A percentile compares a stretch with the other conserved stretches of the same genome.
These are phyloP conservation scores for Leucosporidium scottii DNA, from an alignment of 768 basidiomycete genomes.

Conservation along the genomic window DNA sequence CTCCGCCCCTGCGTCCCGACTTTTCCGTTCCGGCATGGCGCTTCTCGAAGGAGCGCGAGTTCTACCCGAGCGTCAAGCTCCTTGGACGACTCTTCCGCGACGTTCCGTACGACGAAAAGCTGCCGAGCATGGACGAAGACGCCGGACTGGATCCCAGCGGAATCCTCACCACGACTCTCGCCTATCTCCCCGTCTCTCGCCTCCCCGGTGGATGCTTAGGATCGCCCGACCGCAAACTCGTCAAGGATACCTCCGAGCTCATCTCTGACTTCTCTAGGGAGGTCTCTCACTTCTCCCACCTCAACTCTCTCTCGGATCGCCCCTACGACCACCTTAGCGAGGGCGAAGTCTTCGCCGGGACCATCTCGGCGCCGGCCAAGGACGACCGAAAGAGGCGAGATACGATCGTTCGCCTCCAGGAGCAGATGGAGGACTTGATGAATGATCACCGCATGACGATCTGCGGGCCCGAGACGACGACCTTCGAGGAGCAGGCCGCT, in stretches of 20 bases:
- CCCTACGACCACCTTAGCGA: constrained; percentile 14
- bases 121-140: background rate
- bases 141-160: constrained; percentile 3
- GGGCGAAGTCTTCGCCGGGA: constrained; percentile 5
- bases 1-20: constrained; percentile 9
- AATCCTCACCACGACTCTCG: constrained; percentile 5
- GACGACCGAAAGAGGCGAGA: background rate
- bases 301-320: constrained; percentile 12
- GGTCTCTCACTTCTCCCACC: background rate
- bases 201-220: background rate
- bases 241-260: background rate
- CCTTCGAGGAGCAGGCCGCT: background rate
- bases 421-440: constrained; percentile 4
- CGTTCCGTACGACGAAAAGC: constrained; percentile 11
- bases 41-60: background rate
- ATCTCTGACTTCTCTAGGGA: background rate
- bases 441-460: background rate
- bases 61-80: constrained; percentile 4
- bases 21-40: constrained; percentile 7
- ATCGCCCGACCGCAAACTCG: background rate
- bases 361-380: constrained; percentile 6
- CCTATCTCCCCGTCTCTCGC: background rate
- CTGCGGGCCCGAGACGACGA: background rate
- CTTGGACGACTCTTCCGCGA: constrained; percentile 18
- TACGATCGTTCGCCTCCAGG: background rate